Base-by-base conservation (phyloP, 768 basidiomycete genomes). In the Amanita fuliginea region DNA sequence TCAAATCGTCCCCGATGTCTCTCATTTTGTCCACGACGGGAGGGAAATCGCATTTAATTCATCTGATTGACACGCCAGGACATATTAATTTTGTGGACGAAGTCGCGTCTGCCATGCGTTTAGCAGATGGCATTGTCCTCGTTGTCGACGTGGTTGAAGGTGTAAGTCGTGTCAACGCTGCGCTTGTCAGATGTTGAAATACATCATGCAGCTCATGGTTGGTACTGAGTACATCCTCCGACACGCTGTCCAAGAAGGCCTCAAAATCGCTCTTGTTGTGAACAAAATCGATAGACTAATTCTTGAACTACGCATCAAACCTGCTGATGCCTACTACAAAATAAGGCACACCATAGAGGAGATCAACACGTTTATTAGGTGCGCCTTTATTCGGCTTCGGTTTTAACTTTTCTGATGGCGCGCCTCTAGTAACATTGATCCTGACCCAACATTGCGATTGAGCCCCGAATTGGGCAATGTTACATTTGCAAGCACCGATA, bases 31-130 rank as follows among this genome's bases (percentile, higher is more conserved):
- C 80, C 14, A 88, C 79, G 11, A 92, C 90, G 11, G 69, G 76
- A 39, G 91, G 93, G 49, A 98, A 98, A 69, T 96, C 93, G 1
- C 86, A 94, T 65, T 74, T 99, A 18, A 63, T 98, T 46, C 94
- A 99, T 65, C 65, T 97, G 26, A 83, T 99, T 57, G 96, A 99
- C 64, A 98, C 96, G 0, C 96, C 96, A 3, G 96, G 96, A 30
- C 96, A 99, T 59, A 90, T 94, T 52, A 98, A 98, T 66, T 98
- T 99, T 61, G 79, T 94, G n/a, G 96, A 99, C 60, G 96, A 99
- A 66, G 92, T 92, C 18, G 94, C 93, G 1, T 80, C 85, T 6
- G 75, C 89, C 6, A 80, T 94, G 51, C 78, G 96, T 39, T 68
- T 97, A 34, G 83, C 78, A 14, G 96, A 99, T 61, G 96, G 96